A percentile compares a stretch with the other conserved stretches of the same genome.
These are phyloP conservation scores for Zopfochytrium polystomum DNA, from an alignment of 371 early-diverging fungal genomes.

Conservation along the genomic window DNA sequence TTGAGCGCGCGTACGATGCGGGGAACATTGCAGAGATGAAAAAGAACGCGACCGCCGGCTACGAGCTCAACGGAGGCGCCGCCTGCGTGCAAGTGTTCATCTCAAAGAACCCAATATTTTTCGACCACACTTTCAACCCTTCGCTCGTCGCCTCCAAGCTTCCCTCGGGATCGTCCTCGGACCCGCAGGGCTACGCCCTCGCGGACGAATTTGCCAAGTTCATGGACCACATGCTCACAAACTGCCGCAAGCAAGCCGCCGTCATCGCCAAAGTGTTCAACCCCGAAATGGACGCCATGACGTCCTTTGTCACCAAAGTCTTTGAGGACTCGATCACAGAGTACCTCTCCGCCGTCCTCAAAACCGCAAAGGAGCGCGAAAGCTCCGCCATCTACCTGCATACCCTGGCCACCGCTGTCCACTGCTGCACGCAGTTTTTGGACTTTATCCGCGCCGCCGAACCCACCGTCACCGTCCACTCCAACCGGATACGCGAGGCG, in stretches of 20 bases:
- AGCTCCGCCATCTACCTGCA: conserved; percentile 44
- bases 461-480: conserved; percentile 33
- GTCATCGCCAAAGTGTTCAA: conserved; percentile 68
- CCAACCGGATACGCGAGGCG: conserved; percentile 27
- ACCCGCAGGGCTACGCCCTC: conserved; percentile 44
- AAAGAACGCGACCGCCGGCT: conserved; percentile 62
- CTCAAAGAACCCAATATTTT: conserved; percentile 82
- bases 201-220: conserved; percentile 56
- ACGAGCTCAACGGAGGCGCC: conserved; percentile 74
- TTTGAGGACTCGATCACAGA: conserved; percentile 71
- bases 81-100: conserved; percentile 77
- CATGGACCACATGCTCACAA: conserved; percentile 47
- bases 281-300: conserved; percentile 58
- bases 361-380: conserved; percentile 41
- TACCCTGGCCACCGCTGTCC: conserved; percentile 48
- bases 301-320: conserved; percentile 61
- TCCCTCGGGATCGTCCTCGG: conserved; percentile 19
- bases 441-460: conserved; percentile 36
- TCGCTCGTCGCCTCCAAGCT: conserved; percentile 38
- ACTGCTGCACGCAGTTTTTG: conserved; percentile 50
- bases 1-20: conserved; percentile 75
- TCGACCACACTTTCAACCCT: conserved; percentile 64
- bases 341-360: conserved; percentile 56
- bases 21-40: conserved; percentile 67
- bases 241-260: conserved; percentile 58